Evolutionary conservation across 352 stramenopile genomes (phyloP), one percentile per base, ranked within the genome.

Genomic region (Pythium phragmiticola): DNA sequence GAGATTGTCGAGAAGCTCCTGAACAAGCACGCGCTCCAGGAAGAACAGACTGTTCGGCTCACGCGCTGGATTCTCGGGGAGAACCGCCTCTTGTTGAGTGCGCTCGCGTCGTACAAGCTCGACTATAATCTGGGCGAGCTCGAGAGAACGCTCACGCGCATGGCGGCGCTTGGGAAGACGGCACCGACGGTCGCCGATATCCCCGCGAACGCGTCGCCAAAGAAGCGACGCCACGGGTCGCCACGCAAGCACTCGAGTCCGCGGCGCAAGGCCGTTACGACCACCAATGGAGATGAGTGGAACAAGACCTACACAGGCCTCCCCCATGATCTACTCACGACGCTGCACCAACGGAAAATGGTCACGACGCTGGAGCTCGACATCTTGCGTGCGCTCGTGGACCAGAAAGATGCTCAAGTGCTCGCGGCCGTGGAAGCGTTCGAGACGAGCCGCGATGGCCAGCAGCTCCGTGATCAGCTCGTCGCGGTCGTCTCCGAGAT

Each of bases 401-500:
- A 73, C 9, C 82, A 92, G 49, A 63, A 78, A 3, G 80, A 89
- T 45, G 30, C 63, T 4, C 82, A 87, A 51, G 75, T 89, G 34
- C 62, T 89, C 6, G 54, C 68, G 17, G 58, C 73, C 7, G 39
- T 92, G 1, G 52, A 57, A 4, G 66, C 72, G 39, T 91, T 77
- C 56, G 68, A 91, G 21, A 62, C 68, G 17, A 63, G 62, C 5
- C 69, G 68, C 0, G 55, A 82, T 21, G 58, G 80, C 2, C 12
- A 43, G 19, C 42, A 57, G 7, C 64, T 89, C n/a, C 73, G 74
- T 48, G 67, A 88, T 21, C 70, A 80, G 7, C 62, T 89, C 0
- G 82, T 90, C 8, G 33, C 43, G 8, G 77, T 89, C 14, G 82
- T 89, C 14, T 78, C 82, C 33, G 78, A 90, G 47, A 85, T 90